Conservation (phyloP, 140 eudicot genomes). For the Cichorium intybus region DNA sequence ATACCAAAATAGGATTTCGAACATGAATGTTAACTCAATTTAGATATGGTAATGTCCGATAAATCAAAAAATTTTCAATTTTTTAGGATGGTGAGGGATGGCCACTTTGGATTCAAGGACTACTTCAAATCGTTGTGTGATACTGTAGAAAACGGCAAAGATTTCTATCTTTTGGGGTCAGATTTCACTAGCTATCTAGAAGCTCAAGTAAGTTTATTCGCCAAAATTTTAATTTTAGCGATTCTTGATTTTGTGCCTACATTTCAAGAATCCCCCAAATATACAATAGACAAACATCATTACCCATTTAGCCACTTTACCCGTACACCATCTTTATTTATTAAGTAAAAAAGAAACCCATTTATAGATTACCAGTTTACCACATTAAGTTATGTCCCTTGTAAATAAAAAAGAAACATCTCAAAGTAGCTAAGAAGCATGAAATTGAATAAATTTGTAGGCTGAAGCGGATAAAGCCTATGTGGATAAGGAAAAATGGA, state of each 20-base stretch:
- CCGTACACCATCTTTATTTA: too few species aligned
- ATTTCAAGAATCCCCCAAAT: background rate
- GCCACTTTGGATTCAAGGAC: constrained; percentile 56
- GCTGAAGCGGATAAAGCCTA: constrained; percentile 56
- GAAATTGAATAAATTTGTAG: constrained; percentile 23
- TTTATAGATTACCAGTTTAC: background rate
- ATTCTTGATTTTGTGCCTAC: constrained; percentile 19
- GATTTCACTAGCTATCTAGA: constrained; percentile 63
- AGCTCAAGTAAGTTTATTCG: constrained; percentile 49
- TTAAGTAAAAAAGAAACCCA: background rate
- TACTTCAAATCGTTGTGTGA: constrained; percentile 59
- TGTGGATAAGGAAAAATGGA: constrained; percentile 53
- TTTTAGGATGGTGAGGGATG: constrained; percentile 58
- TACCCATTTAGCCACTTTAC: too few species aligned
- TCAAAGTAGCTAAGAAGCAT: background rate
- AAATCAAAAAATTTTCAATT: background rate
- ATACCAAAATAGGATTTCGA: background rate
- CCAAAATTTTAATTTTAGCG: background rate
- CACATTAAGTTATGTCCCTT: background rate
- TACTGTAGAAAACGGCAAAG: constrained; percentile 48
- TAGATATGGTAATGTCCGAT: constrained; percentile 9
- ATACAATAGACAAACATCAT: too few species aligned
- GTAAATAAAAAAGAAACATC: too few species aligned
- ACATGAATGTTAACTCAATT: background rate
- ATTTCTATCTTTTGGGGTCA: constrained; percentile 57